Percentiles rank a stretch among this genome's conserved stretches.
These are phyloP conservation scores for Musa troglodytarum DNA, from an alignment of 176 grass and related monocot species.

Conservation along the genomic window DNA sequence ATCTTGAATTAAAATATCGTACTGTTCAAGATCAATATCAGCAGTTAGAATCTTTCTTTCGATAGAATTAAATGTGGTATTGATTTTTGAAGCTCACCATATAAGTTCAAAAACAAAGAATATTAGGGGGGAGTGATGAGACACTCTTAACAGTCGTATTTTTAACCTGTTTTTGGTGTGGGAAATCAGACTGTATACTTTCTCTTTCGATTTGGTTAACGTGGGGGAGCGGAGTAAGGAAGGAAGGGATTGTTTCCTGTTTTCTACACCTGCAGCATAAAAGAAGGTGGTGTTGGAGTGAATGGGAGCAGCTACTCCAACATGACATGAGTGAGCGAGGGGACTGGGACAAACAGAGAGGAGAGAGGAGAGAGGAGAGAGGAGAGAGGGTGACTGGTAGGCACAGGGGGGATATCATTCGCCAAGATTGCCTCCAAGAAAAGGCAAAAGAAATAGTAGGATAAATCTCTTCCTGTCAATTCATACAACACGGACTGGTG, in stretches of 20 bases:
- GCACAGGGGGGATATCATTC: neutral
- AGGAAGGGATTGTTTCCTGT: neutral
- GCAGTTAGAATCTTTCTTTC: too few relatives aligned
- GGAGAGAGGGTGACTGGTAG: neutral
- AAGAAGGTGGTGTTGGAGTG: neutral
- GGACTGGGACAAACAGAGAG: too few relatives aligned
- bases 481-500: neutral
- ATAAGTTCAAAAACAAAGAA: too few relatives aligned
- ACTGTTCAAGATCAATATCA: too few relatives aligned
- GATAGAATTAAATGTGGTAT: too few relatives aligned
- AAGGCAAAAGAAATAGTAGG: constrained; percentile 1
- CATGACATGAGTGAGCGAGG: neutral
- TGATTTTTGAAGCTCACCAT: too few relatives aligned
- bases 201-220: constrained; percentile 15
- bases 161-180: neutral
- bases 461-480: constrained; percentile 13
- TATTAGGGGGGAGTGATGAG: neutral
- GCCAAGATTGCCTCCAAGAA: neutral
- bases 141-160: neutral
- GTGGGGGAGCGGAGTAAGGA: neutral
- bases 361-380: neutral
- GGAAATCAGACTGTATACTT: neutral
- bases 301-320: neutral
- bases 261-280: neutral
- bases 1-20: too few relatives aligned